Percentiles rank a stretch among this genome's conserved stretches.
Conservation (phyloP, 2,329 filamentous ascomycete genomes). For the Juglanconis oblonga region DNA sequence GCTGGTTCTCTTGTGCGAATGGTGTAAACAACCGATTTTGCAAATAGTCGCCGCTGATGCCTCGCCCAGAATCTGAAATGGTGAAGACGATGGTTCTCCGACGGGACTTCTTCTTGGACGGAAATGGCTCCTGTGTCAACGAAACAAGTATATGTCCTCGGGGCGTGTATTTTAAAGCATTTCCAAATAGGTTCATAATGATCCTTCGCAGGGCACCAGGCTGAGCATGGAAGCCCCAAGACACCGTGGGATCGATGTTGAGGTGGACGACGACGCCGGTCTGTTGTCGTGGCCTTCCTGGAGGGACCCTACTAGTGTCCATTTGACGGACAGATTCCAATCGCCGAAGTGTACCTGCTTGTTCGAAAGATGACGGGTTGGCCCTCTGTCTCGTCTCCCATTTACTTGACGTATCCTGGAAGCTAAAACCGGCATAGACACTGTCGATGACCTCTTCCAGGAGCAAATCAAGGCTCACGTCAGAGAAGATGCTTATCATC, state of each 20-base stretch:
- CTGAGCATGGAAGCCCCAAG: slow-evolving; percentile 51
- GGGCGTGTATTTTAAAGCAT: slow-evolving; percentile 51
- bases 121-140: slow-evolving; percentile 13
- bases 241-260: slow-evolving; percentile 36
- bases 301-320: background rate
- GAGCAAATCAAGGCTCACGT: slow-evolving; percentile 30
- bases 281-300: background rate
- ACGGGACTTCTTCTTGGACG: slow-evolving; percentile 1
- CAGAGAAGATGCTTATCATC: slow-evolving; percentile 28
- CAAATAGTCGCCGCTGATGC: slow-evolving; percentile 62
- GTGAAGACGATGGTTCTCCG: slow-evolving; percentile 34
- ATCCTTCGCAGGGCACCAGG: slow-evolving; percentile 45
- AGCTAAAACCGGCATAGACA: slow-evolving; percentile 33
- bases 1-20: slow-evolving; percentile 61
- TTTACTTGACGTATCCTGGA: slow-evolving; percentile 16
- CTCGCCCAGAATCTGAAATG: slow-evolving; percentile 62
- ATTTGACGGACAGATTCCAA: slow-evolving; percentile 2
- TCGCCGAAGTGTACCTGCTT: background rate
- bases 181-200: slow-evolving; percentile 53
- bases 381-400: background rate
- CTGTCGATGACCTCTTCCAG: slow-evolving; percentile 34
- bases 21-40: slow-evolving; percentile 59
- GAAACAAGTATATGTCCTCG: slow-evolving; percentile 20
- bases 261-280: slow-evolving; percentile 36
- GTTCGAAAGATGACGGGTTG: slow-evolving; percentile 1